Evolutionary conservation across 371 early-diverging fungal genomes (phyloP).

Genomic region (Mortierella sp.): DNA sequence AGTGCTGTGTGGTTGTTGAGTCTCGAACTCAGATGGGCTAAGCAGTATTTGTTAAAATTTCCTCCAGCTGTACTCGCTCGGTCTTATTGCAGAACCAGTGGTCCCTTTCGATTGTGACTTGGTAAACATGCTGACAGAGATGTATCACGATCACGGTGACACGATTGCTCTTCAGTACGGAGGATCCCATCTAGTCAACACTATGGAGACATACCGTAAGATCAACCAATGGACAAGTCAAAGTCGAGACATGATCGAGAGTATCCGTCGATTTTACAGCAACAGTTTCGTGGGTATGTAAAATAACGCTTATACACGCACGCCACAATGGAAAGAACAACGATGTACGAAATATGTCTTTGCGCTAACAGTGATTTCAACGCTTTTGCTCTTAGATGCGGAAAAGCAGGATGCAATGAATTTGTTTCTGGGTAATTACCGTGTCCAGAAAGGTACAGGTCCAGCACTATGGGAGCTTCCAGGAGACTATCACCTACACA

Average conservation of each 20-base stretch:
- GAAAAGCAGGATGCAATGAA: slow-evolving; percentile 98
- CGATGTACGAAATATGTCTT: neutral
- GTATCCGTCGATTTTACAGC: slow-evolving; percentile 91
- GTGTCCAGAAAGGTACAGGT: slow-evolving; percentile 64
- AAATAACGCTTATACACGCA: too few relatives aligned
- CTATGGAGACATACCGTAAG: slow-evolving; percentile 97
- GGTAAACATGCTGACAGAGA: slow-evolving; percentile 92
- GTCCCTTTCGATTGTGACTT: slow-evolving; percentile 95
- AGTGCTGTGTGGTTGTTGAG: neutral
- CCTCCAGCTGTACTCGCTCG: slow-evolving; percentile 87
- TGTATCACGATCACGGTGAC: slow-evolving; percentile 99
- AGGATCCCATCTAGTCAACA: slow-evolving; percentile 98
- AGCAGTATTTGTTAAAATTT: neutral
- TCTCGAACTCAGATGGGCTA: neutral
- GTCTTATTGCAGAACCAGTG: slow-evolving; percentile 82
- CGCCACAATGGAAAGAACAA: neutral
- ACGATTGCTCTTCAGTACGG: slow-evolving; percentile 99
- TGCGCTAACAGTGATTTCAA: neutral
- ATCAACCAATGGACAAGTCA: slow-evolving; percentile 96
- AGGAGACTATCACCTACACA: slow-evolving; percentile 88
- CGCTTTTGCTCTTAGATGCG: slow-evolving; percentile 72
- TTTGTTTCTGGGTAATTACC: slow-evolving; percentile 89
- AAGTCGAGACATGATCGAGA: slow-evolving; percentile 96
- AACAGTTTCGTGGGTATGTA: slow-evolving; percentile 91
- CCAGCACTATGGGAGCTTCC: slow-evolving; percentile 88